These are phyloP conservation scores for Acephala macrosclerotiorum DNA, from an alignment of 2,329 filamentous ascomycete species.

Conservation along the genomic window DNA sequence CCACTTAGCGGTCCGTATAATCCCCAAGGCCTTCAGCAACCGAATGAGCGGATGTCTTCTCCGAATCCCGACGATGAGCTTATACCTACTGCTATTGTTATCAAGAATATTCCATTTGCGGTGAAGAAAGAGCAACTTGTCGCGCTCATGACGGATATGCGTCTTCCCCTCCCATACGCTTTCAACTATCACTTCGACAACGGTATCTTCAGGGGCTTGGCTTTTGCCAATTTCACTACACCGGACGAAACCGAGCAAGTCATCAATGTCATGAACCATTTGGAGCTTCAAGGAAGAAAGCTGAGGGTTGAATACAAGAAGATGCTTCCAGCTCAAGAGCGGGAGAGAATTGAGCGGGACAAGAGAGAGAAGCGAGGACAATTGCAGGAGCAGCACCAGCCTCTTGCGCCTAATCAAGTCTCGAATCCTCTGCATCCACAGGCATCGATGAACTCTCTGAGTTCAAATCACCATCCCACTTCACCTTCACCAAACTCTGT, in stretches of 20 bases:
- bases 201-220: conserved; percentile 92
- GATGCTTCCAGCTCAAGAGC: conserved; percentile 94
- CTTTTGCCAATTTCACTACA: conserved; percentile 98
- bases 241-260: conserved; percentile 92
- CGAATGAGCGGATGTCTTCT: conserved; percentile 26
- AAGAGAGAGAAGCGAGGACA: conserved; percentile 96
- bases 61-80: conserved; percentile 70
- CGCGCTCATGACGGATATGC: conserved; percentile 91
- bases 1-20: conserved; percentile 47
- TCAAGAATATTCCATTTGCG: conserved; percentile 99
- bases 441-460: conserved; percentile 78
- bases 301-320: conserved; percentile 98
- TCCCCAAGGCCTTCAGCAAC: conserved; percentile 18
- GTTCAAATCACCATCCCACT: conserved; percentile 67
- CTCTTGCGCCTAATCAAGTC: conserved; percentile 51
- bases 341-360: conserved; percentile 96
- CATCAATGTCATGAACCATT: conserved; percentile 93
- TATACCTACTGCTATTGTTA: conserved; percentile 97
- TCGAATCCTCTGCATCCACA: conserved; percentile 77
- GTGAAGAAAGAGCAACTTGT: conserved; percentile 97
- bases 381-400: conserved; percentile 95
- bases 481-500: conserved; percentile 44
- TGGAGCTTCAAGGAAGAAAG: conserved; percentile 94
- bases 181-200: conserved; percentile 99
- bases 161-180: conserved; percentile 92